phyloP scores from a whole-genome alignment of 345 rosid genomes.

The Clausena lansium region DNA sequence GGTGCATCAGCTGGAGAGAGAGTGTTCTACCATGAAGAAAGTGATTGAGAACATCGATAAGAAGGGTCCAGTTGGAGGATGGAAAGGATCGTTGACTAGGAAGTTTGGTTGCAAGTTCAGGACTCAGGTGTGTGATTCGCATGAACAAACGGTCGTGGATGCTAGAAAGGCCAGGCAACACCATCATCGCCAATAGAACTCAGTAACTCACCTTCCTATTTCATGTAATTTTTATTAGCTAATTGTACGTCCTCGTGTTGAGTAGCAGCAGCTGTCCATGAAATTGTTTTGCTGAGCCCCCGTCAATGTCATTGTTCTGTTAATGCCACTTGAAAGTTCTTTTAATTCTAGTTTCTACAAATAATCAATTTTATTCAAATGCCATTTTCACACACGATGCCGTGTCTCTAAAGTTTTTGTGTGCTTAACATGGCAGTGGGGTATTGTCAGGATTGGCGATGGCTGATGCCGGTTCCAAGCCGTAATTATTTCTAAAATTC shows the following conservation, averaged over 20 bases:
- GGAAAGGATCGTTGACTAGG: conserved; percentile 54
- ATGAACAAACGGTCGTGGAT: conserved; percentile 62
- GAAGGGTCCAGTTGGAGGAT: conserved; percentile 37
- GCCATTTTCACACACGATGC: background rate
- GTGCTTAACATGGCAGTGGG: background rate
- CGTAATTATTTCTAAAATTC: too few relatives aligned
- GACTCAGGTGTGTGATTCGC: conserved; percentile 94
- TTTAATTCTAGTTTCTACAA: background rate
- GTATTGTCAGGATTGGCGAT: background rate
- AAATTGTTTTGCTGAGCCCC: background rate
- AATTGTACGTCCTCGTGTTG: background rate
- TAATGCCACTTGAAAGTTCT: background rate
- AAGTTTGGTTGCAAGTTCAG: conserved; percentile 88
- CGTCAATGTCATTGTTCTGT: too few relatives aligned
- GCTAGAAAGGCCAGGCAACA: conserved; percentile 45
- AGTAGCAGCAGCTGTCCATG: background rate
- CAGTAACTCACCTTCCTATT: conserved; percentile 1
- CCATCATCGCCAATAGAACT: conserved; percentile 29
- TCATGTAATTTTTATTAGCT: background rate
- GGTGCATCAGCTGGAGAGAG: conserved; percentile 80
- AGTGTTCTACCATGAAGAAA: conserved; percentile 84
- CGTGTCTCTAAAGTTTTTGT: background rate
- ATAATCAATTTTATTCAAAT: background rate
- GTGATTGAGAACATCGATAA: conserved; percentile 76
- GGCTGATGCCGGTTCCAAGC: background rate